Conservation (phyloP, 1,284 basidiomycete species). For the Puccinia triticina region DNA sequence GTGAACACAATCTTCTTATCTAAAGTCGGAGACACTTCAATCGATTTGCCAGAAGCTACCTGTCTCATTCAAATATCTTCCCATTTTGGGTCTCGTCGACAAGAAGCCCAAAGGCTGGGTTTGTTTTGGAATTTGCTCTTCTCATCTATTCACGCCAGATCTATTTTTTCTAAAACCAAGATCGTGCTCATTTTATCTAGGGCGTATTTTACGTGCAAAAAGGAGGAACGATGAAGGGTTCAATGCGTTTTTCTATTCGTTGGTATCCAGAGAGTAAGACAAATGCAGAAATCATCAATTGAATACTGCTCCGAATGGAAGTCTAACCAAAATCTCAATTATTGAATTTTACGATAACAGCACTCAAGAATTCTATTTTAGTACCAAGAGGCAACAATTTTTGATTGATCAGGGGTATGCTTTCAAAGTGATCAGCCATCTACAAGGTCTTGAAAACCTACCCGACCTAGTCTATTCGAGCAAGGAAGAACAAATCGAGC, state of each 20-base stretch:
- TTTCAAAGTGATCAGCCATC: constrained; percentile 98
- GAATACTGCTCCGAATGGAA: not conserved
- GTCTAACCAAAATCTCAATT: not conserved
- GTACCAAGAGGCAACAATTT: constrained; percentile 97
- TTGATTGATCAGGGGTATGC: constrained; percentile 97
- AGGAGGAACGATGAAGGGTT: constrained; percentile 98
- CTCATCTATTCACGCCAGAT: not conserved
- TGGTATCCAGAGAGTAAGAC: constrained; percentile 83
- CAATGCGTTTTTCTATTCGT: constrained; percentile 99
- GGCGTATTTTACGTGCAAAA: constrained; percentile 94
- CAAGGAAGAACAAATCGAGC: constrained; percentile 89
- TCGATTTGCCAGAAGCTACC: constrained; percentile 97
- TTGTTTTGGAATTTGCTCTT: constrained; percentile 55
- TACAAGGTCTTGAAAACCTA: constrained; percentile 85
- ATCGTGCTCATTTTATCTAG: constrained; percentile 61
- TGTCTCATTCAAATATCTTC: constrained; percentile 99
- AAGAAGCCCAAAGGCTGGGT: constrained; percentile 96
- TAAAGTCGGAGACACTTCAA: constrained; percentile 98
- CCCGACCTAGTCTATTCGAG: constrained; percentile 89
- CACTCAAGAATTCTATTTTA: constrained; percentile 99
- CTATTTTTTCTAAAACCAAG: not conserved
- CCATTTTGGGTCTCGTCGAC: constrained; percentile 95
- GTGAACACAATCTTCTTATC: constrained; percentile 99
- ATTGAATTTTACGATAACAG: constrained; percentile 36
- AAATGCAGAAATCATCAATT: not conserved